Base-by-base conservation (phyloP, 2,329 filamentous ascomycete species). In the Capronia epimyces region DNA sequence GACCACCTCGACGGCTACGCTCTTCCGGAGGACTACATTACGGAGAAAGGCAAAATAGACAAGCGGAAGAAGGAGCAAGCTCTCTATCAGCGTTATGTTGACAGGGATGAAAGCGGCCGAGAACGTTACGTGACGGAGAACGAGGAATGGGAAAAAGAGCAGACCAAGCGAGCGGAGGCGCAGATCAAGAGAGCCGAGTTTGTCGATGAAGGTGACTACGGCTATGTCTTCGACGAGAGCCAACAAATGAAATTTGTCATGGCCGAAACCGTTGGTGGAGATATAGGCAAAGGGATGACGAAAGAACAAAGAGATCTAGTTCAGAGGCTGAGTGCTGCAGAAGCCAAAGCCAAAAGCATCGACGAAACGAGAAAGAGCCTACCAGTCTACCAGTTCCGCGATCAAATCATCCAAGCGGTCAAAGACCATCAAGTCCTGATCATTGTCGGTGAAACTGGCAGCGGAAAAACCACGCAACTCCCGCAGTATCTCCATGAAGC, bases 11-110 rank as follows among this genome's bases (percentile, higher is more conserved):
- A 96, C 71, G 91, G 91, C 1, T 98, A 97, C 69, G 79, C 84
- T 59, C 84, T 98, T 73, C 93, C 91, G 0, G 90, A 96, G 58
- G 89, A 96, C 66, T 95, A 95, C 65, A 91, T 95, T 56, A 95
- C 87, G 0, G 89, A 94, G 66, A 90, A 91, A 69, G 89, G 89
- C 18, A 93, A 94, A 64, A 84, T 95, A 56, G 87, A 95, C 65
- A 78, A 79, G 60, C 89, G 86, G 66, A 86, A 87, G 66, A 97
- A 97, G 66, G 82, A 93, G 57, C 87, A 94, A 20, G 88, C 87
- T 0, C 76, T 98, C 9, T 95, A 95, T 70, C 90, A 89, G 66
- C 82, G 90, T 44, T 91, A 95, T 61, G 84, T 95, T 2, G 90
- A 96, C 56, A 80, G 81, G 53, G 89, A 95, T 61, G 87, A 94